Percentiles rank a stretch among this genome's conserved stretches.
phyloP scores from a whole-genome alignment of 441 rosid species.

The Bruguiera hainesii region DNA sequence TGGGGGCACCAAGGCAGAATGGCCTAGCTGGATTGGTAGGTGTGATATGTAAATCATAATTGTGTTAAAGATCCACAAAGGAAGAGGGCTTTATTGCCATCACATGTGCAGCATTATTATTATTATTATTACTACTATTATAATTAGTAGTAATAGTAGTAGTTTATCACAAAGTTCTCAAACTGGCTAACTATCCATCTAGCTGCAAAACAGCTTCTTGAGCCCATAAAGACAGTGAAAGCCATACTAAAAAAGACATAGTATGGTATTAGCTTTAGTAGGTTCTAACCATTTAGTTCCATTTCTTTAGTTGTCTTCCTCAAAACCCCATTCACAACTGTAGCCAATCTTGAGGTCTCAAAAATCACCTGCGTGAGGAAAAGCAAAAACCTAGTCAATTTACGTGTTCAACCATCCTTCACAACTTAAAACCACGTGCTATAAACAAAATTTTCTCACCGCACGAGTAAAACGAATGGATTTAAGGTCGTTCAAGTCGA shows the following conservation, averaged over 20 bases:
- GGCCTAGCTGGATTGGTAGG: slow-evolving; percentile 50
- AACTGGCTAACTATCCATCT: slow-evolving; percentile 12
- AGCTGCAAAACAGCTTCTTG: slow-evolving; percentile 32
- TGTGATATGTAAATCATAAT: slow-evolving; percentile 42
- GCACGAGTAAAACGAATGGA: slow-evolving; percentile 84
- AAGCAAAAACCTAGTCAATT: neutral
- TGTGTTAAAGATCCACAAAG: slow-evolving; percentile 40
- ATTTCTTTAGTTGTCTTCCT: slow-evolving; percentile 81
- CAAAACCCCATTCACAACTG: slow-evolving; percentile 85
- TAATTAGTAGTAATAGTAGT: no score
- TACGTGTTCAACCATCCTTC: neutral
- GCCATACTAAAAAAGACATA: slow-evolving; percentile 4
- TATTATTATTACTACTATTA: neutral
- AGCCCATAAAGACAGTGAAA: slow-evolving; percentile 24
- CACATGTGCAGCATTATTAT: slow-evolving; percentile 3
- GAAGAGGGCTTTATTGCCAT: slow-evolving; percentile 22
- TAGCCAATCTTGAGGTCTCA: slow-evolving; percentile 91
- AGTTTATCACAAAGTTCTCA: neutral
- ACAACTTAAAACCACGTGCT: neutral
- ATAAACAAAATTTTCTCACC: slow-evolving; percentile 32
- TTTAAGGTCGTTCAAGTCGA: slow-evolving; percentile 61
- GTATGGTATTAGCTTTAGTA: neutral
- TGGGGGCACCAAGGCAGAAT: slow-evolving; percentile 29
- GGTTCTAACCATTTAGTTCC: slow-evolving; percentile 65
- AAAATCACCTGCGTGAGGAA: slow-evolving; percentile 53